These are phyloP conservation scores for Solioccasus polychromus DNA, from an alignment of 768 basidiomycete genomes.

Conservation along the genomic window DNA sequence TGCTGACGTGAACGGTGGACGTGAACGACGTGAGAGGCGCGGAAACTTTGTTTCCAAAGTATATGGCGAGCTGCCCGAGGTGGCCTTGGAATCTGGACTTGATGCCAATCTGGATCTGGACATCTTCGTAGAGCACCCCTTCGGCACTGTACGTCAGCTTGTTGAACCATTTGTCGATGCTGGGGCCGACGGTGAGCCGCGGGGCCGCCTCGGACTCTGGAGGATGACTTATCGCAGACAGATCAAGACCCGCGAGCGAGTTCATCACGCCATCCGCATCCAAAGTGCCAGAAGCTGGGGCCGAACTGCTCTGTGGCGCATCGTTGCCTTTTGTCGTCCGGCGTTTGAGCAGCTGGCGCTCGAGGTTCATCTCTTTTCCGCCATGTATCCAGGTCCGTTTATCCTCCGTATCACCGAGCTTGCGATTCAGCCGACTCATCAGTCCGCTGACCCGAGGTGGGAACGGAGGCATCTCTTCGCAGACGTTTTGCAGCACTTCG, in stretches of 20 bases:
- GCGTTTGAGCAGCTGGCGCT: conserved; percentile 60
- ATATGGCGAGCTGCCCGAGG: conserved; percentile 89
- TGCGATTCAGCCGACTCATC: conserved; percentile 81
- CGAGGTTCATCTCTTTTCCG: conserved; percentile 88
- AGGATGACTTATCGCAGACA: conserved; percentile 36
- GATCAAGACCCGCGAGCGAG: conserved; percentile 81
- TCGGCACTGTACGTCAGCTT: conserved; percentile 77
- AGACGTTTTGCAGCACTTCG: conserved; percentile 88
- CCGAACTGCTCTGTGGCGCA: conserved; percentile 35
- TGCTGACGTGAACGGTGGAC: conserved; percentile 68
- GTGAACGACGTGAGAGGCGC: conserved; percentile 90
- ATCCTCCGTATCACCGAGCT: conserved; percentile 90
- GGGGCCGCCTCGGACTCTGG: conserved; percentile 32
- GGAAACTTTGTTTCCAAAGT: conserved; percentile 93
- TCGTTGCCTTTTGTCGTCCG: conserved; percentile 39
- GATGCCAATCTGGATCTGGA: conserved; percentile 92
- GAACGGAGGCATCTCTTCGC: conserved; percentile 99
- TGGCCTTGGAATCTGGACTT: conserved; percentile 97
- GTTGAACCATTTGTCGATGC: conserved; percentile 86
- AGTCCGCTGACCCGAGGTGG: conserved; percentile 92
- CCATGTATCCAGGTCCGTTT: conserved; percentile 95
- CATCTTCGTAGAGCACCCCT: conserved; percentile 93
- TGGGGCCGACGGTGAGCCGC: conserved; percentile 62
- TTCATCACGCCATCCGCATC: conserved; percentile 58
- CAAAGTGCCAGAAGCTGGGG: conserved; percentile 33